Percentiles rank a stretch among this genome's conserved stretches.
Conservation (phyloP, 306 rosid genomes). For the Mimosa bimucronata region DNA sequence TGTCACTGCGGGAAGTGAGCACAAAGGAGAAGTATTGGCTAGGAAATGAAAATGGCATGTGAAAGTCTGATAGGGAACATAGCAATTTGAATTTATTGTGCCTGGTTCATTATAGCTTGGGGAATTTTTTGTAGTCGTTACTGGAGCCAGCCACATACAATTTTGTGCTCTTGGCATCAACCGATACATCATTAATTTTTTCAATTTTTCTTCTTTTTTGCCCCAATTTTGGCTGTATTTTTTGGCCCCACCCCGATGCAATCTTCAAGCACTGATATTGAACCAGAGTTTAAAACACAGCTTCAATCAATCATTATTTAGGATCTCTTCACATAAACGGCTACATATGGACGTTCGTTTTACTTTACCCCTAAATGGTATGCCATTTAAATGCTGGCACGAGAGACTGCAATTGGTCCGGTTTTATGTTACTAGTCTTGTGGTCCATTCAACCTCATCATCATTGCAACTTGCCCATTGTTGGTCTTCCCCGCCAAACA, state of each 20-base stretch:
- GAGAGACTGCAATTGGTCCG: slow-evolving; percentile 9
- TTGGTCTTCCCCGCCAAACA: background rate
- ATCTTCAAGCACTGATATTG: slow-evolving; percentile 8
- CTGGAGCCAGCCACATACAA: slow-evolving; percentile 32
- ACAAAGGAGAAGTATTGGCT: slow-evolving; percentile 94
- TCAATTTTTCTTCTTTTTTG: background rate
- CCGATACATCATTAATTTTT: background rate
- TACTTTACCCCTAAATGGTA: background rate
- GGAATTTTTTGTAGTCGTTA: slow-evolving; percentile 44
- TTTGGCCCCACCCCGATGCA: background rate
- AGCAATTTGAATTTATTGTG: slow-evolving; percentile 4
- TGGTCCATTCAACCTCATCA: background rate
- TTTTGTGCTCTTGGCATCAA: slow-evolving; percentile 36
- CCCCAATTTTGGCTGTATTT: background rate
- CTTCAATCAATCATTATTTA: slow-evolving; percentile 35
- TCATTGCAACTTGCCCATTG: background rate
- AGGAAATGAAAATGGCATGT: slow-evolving; percentile 68
- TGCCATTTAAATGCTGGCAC: slow-evolving; percentile 26
- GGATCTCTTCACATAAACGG: slow-evolving; percentile 29
- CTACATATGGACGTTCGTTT: background rate
- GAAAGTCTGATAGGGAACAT: slow-evolving; percentile 19
- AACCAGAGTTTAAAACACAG: slow-evolving; percentile 32
- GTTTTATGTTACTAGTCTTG: background rate
- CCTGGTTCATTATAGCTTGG: slow-evolving; percentile 26
- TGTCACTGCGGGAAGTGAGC: slow-evolving; percentile 83